Evolutionary conservation across 73 alveolate genomes (phyloP).

Genomic region (Diophrys sp.): DNA sequence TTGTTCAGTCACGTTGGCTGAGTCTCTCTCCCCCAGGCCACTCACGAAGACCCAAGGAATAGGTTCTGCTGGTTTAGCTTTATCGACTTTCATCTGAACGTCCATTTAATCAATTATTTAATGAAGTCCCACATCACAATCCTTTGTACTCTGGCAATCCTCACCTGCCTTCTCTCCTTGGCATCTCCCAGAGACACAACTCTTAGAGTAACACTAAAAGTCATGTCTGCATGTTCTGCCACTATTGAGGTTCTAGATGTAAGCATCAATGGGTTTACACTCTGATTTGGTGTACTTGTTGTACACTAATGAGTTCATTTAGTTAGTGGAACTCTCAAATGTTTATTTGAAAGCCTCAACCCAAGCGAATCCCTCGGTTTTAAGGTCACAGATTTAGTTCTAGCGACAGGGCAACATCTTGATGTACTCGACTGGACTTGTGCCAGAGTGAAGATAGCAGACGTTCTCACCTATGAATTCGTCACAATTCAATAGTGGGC

Average conservation of each 20-base stretch:
- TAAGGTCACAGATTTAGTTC: neutral
- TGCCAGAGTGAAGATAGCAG: neutral
- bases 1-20: slow-evolving; percentile 37
- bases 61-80: slow-evolving; percentile 9
- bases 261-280: neutral
- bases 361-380: neutral
- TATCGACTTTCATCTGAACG: no score
- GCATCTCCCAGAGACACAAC: neutral
- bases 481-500: neutral
- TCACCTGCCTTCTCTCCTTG: neutral
- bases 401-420: neutral
- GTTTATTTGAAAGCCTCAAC: neutral
- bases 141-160: neutral
- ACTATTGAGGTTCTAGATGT: neutral
- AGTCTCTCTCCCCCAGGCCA: slow-evolving; percentile 36
- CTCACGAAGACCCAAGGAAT: slow-evolving; percentile 1
- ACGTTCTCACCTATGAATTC: neutral
- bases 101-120: no score
- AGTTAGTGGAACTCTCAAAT: no score
- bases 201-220: neutral
- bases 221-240: neutral
- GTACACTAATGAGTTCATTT: neutral
- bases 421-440: neutral
- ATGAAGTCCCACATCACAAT: neutral
- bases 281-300: neutral